Evolutionary conservation across 495 filamentous ascomycete genomes (phyloP).

Genomic region (Hyaloscypha hepaticicola): DNA sequence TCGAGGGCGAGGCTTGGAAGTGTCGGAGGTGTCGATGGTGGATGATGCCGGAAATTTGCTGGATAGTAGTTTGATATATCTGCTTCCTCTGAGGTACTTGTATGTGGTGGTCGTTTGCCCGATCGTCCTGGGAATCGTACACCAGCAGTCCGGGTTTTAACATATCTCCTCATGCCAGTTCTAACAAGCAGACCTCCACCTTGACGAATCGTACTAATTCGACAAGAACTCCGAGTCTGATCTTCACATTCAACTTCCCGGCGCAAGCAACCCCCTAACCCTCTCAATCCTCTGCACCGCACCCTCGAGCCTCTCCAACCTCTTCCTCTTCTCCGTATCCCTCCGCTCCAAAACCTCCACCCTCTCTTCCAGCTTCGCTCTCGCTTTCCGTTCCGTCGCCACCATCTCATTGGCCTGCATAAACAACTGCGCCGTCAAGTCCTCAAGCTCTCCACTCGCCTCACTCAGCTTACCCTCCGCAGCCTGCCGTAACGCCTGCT

Average conservation of each 20-base stretch:
- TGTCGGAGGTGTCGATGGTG: neutral
- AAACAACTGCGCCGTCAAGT: constrained; percentile 82
- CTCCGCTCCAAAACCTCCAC: constrained; percentile 66
- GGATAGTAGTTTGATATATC: constrained; percentile 11
- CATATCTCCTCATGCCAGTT: constrained; percentile 20
- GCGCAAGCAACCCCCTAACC: constrained; percentile 59
- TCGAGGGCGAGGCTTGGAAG: constrained; percentile 12
- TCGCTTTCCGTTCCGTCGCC: constrained; percentile 76
- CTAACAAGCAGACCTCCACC: constrained; percentile 4
- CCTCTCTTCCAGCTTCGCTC: constrained; percentile 75
- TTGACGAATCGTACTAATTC: neutral
- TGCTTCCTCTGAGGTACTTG: neutral
- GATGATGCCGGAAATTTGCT: constrained; percentile 1
- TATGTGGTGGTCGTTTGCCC: neutral
- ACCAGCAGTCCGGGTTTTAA: constrained; percentile 4
- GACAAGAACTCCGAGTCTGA: neutral
- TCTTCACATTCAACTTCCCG: constrained; percentile 19
- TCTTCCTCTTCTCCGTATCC: constrained; percentile 66
- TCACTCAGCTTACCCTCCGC: constrained; percentile 74
- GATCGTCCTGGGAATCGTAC: neutral
- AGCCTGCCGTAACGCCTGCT: constrained; percentile 65
- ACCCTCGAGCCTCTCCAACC: constrained; percentile 72
- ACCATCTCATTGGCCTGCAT: constrained; percentile 98
- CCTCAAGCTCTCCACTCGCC: constrained; percentile 81
- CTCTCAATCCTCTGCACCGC: constrained; percentile 78